Percentiles rank a stretch among this genome's conserved stretches.
phyloP scores from a whole-genome alignment of 1,139 yeast genomes.

The Chernovozyma sophiae-reginae region DNA sequence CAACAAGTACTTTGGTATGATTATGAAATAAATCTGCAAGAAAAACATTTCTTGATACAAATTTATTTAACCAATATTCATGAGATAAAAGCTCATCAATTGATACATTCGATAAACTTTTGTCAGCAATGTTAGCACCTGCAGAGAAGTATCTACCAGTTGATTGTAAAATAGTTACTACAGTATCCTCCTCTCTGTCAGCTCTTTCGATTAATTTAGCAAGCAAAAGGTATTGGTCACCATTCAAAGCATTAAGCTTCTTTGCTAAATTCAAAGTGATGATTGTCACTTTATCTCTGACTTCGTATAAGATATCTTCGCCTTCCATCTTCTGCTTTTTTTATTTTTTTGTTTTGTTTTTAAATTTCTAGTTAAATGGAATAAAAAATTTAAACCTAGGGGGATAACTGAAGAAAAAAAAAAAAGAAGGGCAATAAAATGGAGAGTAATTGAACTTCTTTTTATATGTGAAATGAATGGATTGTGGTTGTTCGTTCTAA shows the following conservation, averaged over 20 bases:
- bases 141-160: constrained; percentile 80
- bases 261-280: constrained; percentile 66
- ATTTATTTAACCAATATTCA: constrained; percentile 54
- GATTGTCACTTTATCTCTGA: constrained; percentile 52
- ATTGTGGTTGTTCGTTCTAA: no score
- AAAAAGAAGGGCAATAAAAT: no score
- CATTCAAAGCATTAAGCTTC: constrained; percentile 64
- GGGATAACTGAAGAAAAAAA: no score
- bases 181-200: constrained; percentile 59
- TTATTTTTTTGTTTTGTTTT: no score
- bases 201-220: constrained; percentile 63
- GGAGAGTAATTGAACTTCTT: no score
- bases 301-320: constrained; percentile 45
- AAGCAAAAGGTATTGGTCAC: constrained; percentile 59
- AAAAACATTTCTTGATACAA: constrained; percentile 67
- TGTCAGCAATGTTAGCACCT: constrained; percentile 67
- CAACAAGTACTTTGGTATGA: constrained; percentile 69
- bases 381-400: no score
- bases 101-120: constrained; percentile 19
- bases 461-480: no score
- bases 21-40: constrained; percentile 66
- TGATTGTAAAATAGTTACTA: constrained; percentile 64
- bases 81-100: constrained; percentile 33
- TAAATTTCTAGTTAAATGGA: no score
- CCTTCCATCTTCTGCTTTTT: constrained; percentile 16